Percentiles rank a stretch among this genome's conserved stretches.
These are phyloP conservation scores for Jacaranda copaia DNA, from an alignment of 257 asterid genomes.

Conservation along the genomic window DNA sequence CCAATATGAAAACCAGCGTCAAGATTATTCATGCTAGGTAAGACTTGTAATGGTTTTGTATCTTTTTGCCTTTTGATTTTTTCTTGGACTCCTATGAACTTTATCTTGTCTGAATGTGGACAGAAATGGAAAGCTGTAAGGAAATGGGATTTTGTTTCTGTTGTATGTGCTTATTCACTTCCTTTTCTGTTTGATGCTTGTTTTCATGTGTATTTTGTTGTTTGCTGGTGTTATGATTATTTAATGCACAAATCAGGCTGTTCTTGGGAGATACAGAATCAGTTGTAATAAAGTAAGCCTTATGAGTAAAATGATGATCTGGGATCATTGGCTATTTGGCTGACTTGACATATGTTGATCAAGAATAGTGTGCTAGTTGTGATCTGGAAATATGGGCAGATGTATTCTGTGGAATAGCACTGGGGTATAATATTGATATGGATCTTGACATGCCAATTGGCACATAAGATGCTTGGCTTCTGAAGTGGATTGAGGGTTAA, in stretches of 20 bases:
- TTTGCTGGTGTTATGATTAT: background rate
- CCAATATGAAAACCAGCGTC: slow-evolving; percentile 89
- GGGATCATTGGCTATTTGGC: background rate
- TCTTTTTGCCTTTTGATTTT: background rate
- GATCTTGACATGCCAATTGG: too few species aligned
- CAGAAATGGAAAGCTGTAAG: too few species aligned
- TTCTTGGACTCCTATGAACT: too few species aligned
- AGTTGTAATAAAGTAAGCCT: background rate
- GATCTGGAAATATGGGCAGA: too few species aligned
- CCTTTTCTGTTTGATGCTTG: background rate
- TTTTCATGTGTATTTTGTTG: background rate
- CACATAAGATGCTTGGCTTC: too few species aligned
- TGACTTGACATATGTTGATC: slow-evolving; percentile 4
- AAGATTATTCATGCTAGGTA: slow-evolving; percentile 95
- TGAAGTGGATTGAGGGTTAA: too few species aligned
- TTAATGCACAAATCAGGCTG: background rate
- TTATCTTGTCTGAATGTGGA: too few species aligned
- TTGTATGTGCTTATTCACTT: background rate
- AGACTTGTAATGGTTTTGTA: background rate
- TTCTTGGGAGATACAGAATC: background rate
- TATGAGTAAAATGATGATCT: background rate
- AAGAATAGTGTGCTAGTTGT: background rate
- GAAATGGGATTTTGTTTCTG: too few species aligned
- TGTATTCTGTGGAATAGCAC: too few species aligned
- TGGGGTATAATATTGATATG: too few species aligned